Conservation (phyloP, 257 asterid species). For the Cruciata laevipes region DNA sequence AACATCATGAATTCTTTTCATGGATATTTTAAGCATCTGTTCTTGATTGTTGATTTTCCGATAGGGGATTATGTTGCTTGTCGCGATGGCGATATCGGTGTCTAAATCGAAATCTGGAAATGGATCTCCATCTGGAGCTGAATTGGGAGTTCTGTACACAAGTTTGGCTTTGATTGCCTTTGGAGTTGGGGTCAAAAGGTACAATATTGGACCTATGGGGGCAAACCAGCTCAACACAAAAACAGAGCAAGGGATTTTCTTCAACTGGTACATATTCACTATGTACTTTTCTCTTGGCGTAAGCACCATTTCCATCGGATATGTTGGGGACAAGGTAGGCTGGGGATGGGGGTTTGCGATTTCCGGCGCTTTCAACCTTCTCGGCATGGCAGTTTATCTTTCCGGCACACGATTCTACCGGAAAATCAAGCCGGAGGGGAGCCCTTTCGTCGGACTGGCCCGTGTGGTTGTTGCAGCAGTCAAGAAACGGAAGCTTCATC, state of each 20-base stretch:
- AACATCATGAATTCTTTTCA: too few species aligned
- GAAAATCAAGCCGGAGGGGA: conserved; percentile 28
- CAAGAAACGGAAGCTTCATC: conserved; percentile 24
- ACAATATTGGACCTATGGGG: conserved; percentile 62
- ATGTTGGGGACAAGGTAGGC: conserved; percentile 16
- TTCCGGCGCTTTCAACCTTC: conserved; percentile 8
- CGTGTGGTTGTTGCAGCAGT: conserved; percentile 38
- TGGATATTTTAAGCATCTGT: not conserved
- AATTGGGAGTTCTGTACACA: conserved; percentile 38
- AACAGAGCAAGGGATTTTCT: conserved; percentile 15
- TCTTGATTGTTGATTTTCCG: not conserved
- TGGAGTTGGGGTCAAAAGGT: conserved; percentile 58
- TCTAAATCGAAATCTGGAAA: conserved; percentile 20
- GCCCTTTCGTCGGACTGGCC: conserved; percentile 47
- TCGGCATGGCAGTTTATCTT: conserved; percentile 14
- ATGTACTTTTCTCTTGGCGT: conserved; percentile 10
- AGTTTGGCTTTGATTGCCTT: conserved; percentile 43
- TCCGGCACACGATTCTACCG: conserved; percentile 17
- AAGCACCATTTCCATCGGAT: conserved; percentile 14
- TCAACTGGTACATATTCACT: conserved; percentile 23
- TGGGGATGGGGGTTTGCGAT: conserved; percentile 19
- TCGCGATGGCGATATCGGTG: conserved; percentile 21
- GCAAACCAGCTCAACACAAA: conserved; percentile 43
- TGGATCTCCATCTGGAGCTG: conserved; percentile 38
- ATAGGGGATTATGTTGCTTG: conserved; percentile 24